Evolutionary conservation across 352 stramenopile species (phyloP), one percentile per base, ranked within the genome.

Genomic region (Pythium dissotocum): DNA sequence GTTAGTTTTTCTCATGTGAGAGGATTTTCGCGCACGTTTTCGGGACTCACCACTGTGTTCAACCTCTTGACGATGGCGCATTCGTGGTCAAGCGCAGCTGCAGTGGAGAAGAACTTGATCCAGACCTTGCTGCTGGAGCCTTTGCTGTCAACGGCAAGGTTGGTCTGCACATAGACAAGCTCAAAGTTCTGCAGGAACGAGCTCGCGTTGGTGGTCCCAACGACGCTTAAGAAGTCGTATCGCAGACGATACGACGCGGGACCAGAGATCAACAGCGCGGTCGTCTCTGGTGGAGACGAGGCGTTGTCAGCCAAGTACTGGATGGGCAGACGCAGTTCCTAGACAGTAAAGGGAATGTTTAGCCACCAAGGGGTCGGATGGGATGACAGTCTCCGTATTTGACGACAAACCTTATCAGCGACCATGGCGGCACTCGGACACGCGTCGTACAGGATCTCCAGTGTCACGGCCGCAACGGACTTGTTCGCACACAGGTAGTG

Each of bases 281-380:
- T 85, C 4, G 77, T 76, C 48, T 89, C 81, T 14, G 82, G 64
- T 18, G 76, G 70, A 10, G 79, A 82, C 6, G 77, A 63, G 6
- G 79, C 65, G 33, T 93, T 93, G 53, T 91, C 82, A 5, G 82
- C 83, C 36, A 93, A 72, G 21, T 91, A 91, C 63, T 93, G 85
- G 21, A 91, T 80, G 0, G 85, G 82, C 12, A 93, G 67, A 32
- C 83, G 86, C 59, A 91, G 74, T 46, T 89, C 82, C 78, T 93
- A 42, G 26, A 10, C 8, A 51, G 16, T 24, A 71, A 6, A 2
- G 18, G 51, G 5, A 26, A 57, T 24, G 26, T 3, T 42, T 38
- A 35, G 16, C 36, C 9, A 52, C n/a, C 6, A 7, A 14, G 21
- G 26, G n/a, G 14, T 14, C 12, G 12, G 24, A 5, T 35, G 16